Conservation (phyloP, 2,329 filamentous ascomycete genomes). For the Sporothrix mexicana region DNA sequence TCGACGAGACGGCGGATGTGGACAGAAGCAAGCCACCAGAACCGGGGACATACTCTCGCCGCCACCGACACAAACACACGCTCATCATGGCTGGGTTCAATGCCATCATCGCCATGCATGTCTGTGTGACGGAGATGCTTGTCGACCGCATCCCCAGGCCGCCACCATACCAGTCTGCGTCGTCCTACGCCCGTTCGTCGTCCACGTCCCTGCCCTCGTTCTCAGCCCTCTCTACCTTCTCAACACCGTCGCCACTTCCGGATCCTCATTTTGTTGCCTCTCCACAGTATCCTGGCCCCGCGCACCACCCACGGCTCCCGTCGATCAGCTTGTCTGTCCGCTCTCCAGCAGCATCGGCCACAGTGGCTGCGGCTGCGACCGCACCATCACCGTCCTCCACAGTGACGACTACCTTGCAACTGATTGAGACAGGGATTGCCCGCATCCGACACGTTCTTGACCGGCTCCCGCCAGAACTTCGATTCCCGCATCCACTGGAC, state of each 20-base stretch:
- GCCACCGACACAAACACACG: constrained; percentile 17
- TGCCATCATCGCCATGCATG: constrained; percentile 17
- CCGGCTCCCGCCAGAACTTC: not conserved
- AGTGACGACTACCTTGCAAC: not conserved
- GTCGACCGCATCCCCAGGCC: constrained; percentile 4
- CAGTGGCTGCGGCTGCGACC: not conserved
- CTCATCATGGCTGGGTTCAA: constrained; percentile 24
- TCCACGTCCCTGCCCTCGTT: constrained; percentile 1
- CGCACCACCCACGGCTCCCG: not conserved
- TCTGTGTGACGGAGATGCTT: constrained; percentile 17
- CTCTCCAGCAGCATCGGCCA: not conserved
- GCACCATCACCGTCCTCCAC: not conserved
- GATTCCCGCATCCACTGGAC: constrained; percentile 5
- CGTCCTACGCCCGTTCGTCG: not conserved
- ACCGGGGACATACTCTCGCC: constrained; percentile 10
- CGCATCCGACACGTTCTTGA: constrained; percentile 11
- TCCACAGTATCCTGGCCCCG: not conserved
- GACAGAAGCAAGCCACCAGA: constrained; percentile 3
- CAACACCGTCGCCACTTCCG: not conserved
- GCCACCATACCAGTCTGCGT: not conserved
- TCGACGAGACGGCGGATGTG: not conserved
- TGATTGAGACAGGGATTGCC: not conserved
- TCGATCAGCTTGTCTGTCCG: not conserved
- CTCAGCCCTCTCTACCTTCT: constrained; percentile 12
- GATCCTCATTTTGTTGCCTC: not conserved